Conservation (phyloP, 2,329 filamentous ascomycete genomes). For the Ilyonectria mors-panacis region DNA sequence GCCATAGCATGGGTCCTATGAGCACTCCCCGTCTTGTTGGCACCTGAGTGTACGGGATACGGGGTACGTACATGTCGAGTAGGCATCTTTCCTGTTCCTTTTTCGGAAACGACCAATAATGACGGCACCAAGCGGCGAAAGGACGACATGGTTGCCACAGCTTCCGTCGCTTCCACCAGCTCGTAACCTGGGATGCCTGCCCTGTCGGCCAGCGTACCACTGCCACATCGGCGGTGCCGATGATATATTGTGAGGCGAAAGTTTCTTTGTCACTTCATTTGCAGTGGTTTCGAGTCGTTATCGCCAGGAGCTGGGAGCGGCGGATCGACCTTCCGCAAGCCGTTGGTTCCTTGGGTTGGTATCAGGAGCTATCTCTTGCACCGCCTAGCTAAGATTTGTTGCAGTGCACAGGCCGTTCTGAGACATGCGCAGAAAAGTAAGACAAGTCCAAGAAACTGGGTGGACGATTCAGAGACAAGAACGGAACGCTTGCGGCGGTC, state of each 20-base stretch:
- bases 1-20: constrained; percentile 29
- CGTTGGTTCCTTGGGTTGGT: neutral
- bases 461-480: constrained; percentile 43
- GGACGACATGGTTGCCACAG: constrained; percentile 2
- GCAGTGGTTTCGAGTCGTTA: neutral
- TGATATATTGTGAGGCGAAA: neutral
- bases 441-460: constrained; percentile 42
- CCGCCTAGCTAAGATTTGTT: neutral
- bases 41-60: constrained; percentile 5
- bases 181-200: neutral
- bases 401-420: constrained; percentile 7
- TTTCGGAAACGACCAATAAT: neutral
- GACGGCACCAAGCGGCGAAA: constrained; percentile 1
- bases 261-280: constrained; percentile 4
- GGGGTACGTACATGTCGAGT: neutral
- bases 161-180: neutral
- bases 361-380: neutral
- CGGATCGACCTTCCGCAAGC: neutral
- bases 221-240: neutral
- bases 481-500: constrained; percentile 23
- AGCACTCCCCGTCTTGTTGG: constrained; percentile 16
- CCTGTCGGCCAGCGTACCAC: neutral
- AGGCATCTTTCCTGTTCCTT: constrained; percentile 8
- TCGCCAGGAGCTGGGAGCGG: neutral
- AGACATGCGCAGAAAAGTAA: constrained; percentile 31